These are phyloP conservation scores for Pulveroboletus sp. DNA, from an alignment of 768 basidiomycete species.

Conservation along the genomic window DNA sequence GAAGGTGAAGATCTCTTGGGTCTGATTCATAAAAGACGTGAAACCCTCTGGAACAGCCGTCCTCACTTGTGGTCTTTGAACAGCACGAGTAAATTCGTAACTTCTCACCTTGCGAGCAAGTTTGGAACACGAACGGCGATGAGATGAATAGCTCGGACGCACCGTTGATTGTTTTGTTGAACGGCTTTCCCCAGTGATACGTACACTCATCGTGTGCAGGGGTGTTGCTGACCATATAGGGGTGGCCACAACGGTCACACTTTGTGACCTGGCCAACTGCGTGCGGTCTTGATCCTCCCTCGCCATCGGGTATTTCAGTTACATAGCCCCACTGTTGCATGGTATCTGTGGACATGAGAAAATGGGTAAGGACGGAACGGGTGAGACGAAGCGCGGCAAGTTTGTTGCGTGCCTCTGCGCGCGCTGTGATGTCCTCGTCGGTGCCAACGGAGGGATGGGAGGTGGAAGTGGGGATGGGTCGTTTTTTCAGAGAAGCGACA, in stretches of 20 bases:
- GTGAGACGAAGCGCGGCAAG: constrained; percentile 52
- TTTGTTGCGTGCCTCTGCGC: constrained; percentile 50
- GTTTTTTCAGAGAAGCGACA: constrained; percentile 48
- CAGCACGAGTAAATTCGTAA: constrained; percentile 77
- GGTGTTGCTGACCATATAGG: constrained; percentile 61
- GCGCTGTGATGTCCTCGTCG: constrained; percentile 54
- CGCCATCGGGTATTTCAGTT: constrained; percentile 57
- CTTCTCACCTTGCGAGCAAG: constrained; percentile 51
- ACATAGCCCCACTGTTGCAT: constrained; percentile 70
- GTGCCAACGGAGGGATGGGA: constrained; percentile 77
- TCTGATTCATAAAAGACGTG: constrained; percentile 89
- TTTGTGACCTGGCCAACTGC: constrained; percentile 55
- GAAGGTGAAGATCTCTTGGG: constrained; percentile 59
- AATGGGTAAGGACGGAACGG: constrained; percentile 46
- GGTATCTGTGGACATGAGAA: constrained; percentile 54
- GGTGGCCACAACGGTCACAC: constrained; percentile 76
- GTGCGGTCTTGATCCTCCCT: constrained; percentile 60
- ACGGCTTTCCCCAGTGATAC: constrained; percentile 79
- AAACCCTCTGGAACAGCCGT: constrained; percentile 71
- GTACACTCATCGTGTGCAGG: constrained; percentile 61
- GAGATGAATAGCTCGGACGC: constrained; percentile 14
- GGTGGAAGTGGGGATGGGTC: constrained; percentile 49
- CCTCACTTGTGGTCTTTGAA: constrained; percentile 50
- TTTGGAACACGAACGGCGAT: not conserved
- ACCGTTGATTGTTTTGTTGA: constrained; percentile 64